These are phyloP conservation scores for Hapsidospora chrysogenum DNA, from an alignment of 495 filamentous ascomycete genomes.

Conservation along the genomic window DNA sequence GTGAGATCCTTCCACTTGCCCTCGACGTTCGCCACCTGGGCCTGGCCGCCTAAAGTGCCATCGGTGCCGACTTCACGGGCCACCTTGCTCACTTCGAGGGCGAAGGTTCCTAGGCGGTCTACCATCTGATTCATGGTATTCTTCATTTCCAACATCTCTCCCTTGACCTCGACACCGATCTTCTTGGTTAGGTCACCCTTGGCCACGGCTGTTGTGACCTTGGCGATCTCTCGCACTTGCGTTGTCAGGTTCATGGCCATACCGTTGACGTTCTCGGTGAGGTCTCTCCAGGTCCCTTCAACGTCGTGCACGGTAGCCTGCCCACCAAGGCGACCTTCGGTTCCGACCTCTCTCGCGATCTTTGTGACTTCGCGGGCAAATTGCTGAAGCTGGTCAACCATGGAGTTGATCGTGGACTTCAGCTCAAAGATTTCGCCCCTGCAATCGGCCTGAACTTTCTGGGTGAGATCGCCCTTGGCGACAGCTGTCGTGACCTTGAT, in stretches of 20 bases:
- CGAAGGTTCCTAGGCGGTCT: constrained; percentile 89
- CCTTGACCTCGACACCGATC: constrained; percentile 88
- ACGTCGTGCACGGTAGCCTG: constrained; percentile 96
- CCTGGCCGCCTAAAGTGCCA: constrained; percentile 87
- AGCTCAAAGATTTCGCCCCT: constrained; percentile 91
- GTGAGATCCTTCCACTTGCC: constrained; percentile 99
- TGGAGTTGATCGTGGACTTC: constrained; percentile 95
- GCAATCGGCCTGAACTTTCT: constrained; percentile 93
- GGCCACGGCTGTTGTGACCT: constrained; percentile 93
- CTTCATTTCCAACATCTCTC: constrained; percentile 90
- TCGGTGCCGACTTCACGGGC: constrained; percentile 97
- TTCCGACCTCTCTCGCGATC: constrained; percentile 93
- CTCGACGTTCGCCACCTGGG: constrained; percentile 92
- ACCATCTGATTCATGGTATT: constrained; percentile 99
- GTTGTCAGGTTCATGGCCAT: constrained; percentile 99
- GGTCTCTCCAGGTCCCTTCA: constrained; percentile 91
- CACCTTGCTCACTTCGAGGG: constrained; percentile 97
- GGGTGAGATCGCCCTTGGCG: constrained; percentile 87
- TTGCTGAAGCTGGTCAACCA: constrained; percentile 95
- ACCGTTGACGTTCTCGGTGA: constrained; percentile 95
- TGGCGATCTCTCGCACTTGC: constrained; percentile 95
- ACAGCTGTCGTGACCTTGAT: constrained; percentile 97
- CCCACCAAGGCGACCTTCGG: constrained; percentile 85
- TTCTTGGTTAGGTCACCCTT: constrained; percentile 89
- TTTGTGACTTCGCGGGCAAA: constrained; percentile 97